Conservation (phyloP, 257 asterid genomes). For the Solanum chiquidenum region DNA sequence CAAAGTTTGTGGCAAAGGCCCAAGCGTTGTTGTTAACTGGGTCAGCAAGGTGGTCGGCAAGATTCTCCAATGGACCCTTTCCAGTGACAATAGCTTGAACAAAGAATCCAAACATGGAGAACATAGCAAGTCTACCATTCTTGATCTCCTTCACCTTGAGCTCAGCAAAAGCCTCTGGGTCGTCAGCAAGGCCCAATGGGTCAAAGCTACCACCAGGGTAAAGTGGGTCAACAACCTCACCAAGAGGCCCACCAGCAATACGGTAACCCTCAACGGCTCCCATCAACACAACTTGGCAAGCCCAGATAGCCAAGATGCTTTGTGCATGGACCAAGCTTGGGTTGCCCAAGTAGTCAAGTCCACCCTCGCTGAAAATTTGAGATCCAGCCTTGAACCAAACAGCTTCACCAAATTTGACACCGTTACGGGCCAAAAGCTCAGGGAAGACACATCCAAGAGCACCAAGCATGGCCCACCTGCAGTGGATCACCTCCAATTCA, state of each 20-base stretch:
- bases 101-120: no score
- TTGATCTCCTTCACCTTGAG: no score
- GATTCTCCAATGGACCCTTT: constrained; percentile 21
- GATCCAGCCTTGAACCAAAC: constrained; percentile 40
- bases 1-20: constrained; percentile 1
- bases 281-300: no score
- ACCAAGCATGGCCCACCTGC: constrained; percentile 38
- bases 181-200: no score
- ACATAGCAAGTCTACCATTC: no score
- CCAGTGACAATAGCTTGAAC: constrained; percentile 15
- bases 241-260: no score
- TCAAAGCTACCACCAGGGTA: no score
- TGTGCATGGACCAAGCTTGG: no score
- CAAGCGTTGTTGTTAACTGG: constrained; percentile 13
- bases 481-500: constrained; percentile 26
- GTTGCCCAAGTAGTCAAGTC: constrained; percentile 15
- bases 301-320: no score
- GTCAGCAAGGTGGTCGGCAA: constrained; percentile 21
- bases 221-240: no score
- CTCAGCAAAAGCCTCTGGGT: no score
- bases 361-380: constrained; percentile 30
- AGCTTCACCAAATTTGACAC: constrained; percentile 36
- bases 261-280: no score
- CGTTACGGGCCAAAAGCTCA: constrained; percentile 26
- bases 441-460: constrained; percentile 41